Base-by-base conservation (phyloP, 306 rosid species). In the Hippophae rhamnoides region DNA sequence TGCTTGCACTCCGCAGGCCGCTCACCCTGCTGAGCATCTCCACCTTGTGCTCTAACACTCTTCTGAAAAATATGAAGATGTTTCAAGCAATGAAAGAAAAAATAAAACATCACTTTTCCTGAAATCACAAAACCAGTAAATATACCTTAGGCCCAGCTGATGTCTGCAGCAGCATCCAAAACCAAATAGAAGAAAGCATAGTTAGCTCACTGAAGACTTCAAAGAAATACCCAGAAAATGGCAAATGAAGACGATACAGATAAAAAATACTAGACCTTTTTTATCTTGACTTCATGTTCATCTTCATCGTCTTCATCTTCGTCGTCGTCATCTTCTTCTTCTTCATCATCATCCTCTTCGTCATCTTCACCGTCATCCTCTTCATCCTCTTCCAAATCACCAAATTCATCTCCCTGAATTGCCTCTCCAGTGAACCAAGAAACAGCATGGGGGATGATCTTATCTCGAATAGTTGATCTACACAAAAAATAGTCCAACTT, bases 351-450 rank as follows among this genome's bases (percentile, higher is more conserved):
- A 0, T 82, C 90, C 0, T 85, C 94, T 0, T 62, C 79, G 0
- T 72, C 89, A 3, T 47, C 67, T 1, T 72, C 85, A 0, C 69
- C 85, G 0, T 76, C 86, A 0, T 83, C 92, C 0, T 84, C 96
- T 0, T 82, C 95, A 2, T 86, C 94, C 9, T 77, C 92, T 13
- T 84, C 95, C 40, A 86, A 62, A 42, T 86, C 97, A 7, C 70
- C 96, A 71, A 82, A 78, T 60, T 86, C 95, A 43, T 89, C 97
- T 23, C 70, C 89, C 53, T 86, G 81, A 64, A 75, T 77, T n/a
- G 95, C 97, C 79, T 90, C 97, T 14, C 95, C 97, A 3, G 97
- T 90, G 72, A 74, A 90, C 97, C 97, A 90, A 6, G 95, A 90
- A 14, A 86, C 95, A 7, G 97, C 97, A 77, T 86, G 95, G 5